Conservation (phyloP, 2,329 filamentous ascomycete genomes). For the Xylariaceae sp. region DNA sequence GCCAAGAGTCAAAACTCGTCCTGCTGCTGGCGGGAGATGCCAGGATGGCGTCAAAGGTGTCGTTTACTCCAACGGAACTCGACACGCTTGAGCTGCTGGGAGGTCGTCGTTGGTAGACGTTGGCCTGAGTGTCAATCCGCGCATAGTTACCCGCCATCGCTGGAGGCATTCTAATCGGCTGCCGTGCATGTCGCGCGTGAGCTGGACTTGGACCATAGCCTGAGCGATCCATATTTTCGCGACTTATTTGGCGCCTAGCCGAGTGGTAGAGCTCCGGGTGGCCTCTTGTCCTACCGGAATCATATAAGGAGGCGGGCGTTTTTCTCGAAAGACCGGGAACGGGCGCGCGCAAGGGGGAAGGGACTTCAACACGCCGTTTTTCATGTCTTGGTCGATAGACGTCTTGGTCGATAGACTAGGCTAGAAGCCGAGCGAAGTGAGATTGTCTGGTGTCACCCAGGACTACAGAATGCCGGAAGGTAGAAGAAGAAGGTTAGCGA, state of each 20-base stretch:
- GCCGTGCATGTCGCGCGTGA: slow-evolving; percentile 20
- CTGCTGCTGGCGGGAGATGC: slow-evolving; percentile 32
- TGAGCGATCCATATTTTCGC: slow-evolving; percentile 19
- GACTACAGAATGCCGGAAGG: slow-evolving; percentile 15
- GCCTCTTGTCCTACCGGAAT: slow-evolving; percentile 18
- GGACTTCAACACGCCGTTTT: slow-evolving; percentile 19
- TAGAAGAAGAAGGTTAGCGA: slow-evolving; percentile 23
- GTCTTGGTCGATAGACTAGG: slow-evolving; percentile 15
- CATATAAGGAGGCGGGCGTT: slow-evolving; percentile 12
- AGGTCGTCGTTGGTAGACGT: slow-evolving; percentile 26
- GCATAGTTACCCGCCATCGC: slow-evolving; percentile 28
- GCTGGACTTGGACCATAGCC: slow-evolving; percentile 16
- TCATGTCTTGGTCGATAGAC: slow-evolving; percentile 19
- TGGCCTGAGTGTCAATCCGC: slow-evolving; percentile 29
- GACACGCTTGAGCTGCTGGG: slow-evolving; percentile 23
- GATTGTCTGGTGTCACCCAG: slow-evolving; percentile 21
- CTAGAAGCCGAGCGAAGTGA: slow-evolving; percentile 24
- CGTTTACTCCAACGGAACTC: slow-evolving; percentile 27
- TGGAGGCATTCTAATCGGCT: slow-evolving; percentile 19
- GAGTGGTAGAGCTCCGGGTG: slow-evolving; percentile 17
- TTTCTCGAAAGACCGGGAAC: slow-evolving; percentile 1
- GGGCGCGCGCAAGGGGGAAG: slow-evolving; percentile 10
- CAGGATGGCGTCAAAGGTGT: slow-evolving; percentile 30
- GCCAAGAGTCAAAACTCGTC: slow-evolving; percentile 39
- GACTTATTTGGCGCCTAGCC: slow-evolving; percentile 11